phyloP scores from a whole-genome alignment of 2,329 filamentous ascomycete species.

The Talaromyces sp. region DNA sequence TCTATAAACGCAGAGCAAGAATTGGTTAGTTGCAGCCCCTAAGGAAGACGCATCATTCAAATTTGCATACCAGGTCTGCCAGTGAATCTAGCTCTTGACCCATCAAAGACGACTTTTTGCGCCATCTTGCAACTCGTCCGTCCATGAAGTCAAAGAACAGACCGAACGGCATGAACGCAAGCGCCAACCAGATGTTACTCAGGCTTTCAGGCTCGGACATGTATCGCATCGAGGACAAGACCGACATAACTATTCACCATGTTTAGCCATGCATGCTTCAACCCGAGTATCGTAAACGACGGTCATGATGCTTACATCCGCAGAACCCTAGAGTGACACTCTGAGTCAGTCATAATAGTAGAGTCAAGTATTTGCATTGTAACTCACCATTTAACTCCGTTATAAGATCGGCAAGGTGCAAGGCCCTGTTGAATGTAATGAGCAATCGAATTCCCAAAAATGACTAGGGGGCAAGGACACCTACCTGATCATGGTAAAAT shows the following conservation, averaged over 20 bases:
- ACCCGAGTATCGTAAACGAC: not conserved
- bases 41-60: not conserved
- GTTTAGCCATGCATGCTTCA: not conserved
- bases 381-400: constrained; percentile 48
- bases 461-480: constrained; percentile 19
- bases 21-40: not conserved
- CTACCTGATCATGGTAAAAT: constrained; percentile 51
- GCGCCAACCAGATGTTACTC: constrained; percentile 72
- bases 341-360: constrained; percentile 21
- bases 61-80: constrained; percentile 74
- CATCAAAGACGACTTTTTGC: constrained; percentile 96
- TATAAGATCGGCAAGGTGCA: constrained; percentile 50
- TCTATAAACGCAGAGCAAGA: constrained; percentile 50
- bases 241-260: constrained; percentile 68
- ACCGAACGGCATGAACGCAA: constrained; percentile 84
- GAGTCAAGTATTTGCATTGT: not conserved
- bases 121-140: constrained; percentile 92
- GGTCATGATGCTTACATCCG: constrained; percentile 38
- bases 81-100: constrained; percentile 95
- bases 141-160: constrained; percentile 98
- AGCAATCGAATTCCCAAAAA: constrained; percentile 18
- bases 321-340: constrained; percentile 41
- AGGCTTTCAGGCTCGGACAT: constrained; percentile 64
- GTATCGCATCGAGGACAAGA: constrained; percentile 93
- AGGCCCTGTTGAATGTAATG: constrained; percentile 33